Base-by-base conservation (phyloP, 805 yeast genomes). In the Kodamaea nitidulidarum region DNA sequence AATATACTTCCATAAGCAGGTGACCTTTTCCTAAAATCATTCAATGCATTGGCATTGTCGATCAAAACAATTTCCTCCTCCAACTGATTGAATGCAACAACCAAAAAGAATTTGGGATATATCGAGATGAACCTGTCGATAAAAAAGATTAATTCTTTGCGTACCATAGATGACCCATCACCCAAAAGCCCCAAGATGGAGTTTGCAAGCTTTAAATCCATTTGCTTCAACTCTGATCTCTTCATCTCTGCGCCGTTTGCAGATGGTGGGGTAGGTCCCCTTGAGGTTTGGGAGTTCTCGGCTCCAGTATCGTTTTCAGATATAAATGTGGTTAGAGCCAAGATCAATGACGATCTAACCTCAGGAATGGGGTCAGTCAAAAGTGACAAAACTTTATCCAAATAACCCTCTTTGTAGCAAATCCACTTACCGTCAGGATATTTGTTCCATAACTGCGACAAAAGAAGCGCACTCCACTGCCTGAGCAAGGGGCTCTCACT, bases 331-430 rank as follows among this genome's bases (percentile, higher is more conserved):
- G 88, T 77, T 35, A 91, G 64, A 0, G 95, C 84, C 24, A 80
- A 65, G 9, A 93, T 64, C 3, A 87, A 77, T 0, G 97, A 86
- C 0, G 96, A 84, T 40, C 98, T 70, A 1, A 93, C 95, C 58
- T 93, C 98, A 0, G 98, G 96, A 34, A 91, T 88, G 0, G 97
- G 96, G 55, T 93, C 98, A 45, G 75, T 76, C 12, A 88, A 70
- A 28, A 85, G 63, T 16, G 66, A 65, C 22, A 80, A 56, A 20
- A 91, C 51, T 47, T 73, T 73, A 15, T 71, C 76, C 11, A 83
- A 60, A 16, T 78, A 73, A 0, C 84, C 84, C 40, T 80, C 82
- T 47, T 81, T 77, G 48, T 78, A 72, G 17, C 82, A 78, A 16
- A 84, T 72, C 71, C 78, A 76, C 53, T 84, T 82, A 9, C 90